Evolutionary conservation across 2,329 filamentous ascomycete species (phyloP).

Genomic region (Alternaria novae-zelandiae): DNA sequence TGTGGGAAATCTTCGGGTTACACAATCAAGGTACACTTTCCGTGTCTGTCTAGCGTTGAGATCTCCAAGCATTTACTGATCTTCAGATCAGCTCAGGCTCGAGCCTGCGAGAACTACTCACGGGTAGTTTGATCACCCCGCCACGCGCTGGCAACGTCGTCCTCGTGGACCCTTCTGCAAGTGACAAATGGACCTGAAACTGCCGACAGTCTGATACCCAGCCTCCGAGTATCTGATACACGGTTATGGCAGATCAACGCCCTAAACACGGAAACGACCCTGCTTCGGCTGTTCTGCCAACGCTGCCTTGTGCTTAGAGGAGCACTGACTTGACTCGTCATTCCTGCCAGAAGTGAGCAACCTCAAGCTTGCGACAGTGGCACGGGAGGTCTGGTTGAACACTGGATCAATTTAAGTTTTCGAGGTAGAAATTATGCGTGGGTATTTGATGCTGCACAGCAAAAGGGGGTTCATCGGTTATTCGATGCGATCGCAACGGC

Average conservation of each 20-base stretch:
- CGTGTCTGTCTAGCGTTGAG: conserved; percentile 10
- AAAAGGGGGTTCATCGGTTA: conserved; percentile 5
- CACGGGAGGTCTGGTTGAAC: background rate
- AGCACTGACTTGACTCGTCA: conserved; percentile 5
- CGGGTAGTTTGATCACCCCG: conserved; percentile 22
- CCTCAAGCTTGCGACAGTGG: background rate
- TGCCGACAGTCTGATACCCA: conserved; percentile 42
- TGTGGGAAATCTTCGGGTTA: conserved; percentile 1
- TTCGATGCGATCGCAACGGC: conserved; percentile 21
- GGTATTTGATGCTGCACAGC: background rate
- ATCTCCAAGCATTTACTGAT: conserved; percentile 7
- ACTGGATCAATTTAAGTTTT: conserved; percentile 1
- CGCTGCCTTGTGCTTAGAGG: background rate
- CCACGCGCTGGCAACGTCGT: conserved; percentile 12
- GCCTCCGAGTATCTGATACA: conserved; percentile 39
- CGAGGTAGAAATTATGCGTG: background rate
- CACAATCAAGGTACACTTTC: background rate
- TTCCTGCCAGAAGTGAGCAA: conserved; percentile 6
- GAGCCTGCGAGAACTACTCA: conserved; percentile 18
- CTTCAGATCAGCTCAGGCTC: conserved; percentile 9
- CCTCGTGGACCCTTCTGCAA: conserved; percentile 24
- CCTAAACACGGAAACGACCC: conserved; percentile 4
- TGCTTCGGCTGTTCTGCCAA: conserved; percentile 1
- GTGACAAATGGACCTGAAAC: conserved; percentile 45
- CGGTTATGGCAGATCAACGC: conserved; percentile 35